phyloP scores from a whole-genome alignment of 2,329 filamentous ascomycete genomes.

The Xylariales sp. region DNA sequence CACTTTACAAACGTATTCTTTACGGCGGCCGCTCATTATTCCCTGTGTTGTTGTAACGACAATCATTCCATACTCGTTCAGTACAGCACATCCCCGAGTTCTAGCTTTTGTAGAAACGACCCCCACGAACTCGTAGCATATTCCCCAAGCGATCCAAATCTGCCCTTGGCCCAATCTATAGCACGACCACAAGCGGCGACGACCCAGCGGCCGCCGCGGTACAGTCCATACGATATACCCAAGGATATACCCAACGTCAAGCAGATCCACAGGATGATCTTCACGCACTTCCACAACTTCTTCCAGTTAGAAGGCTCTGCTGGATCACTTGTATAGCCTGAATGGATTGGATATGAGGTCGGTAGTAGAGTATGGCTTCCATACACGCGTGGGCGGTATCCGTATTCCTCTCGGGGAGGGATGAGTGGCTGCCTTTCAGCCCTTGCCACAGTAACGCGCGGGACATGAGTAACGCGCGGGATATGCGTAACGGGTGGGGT shows the following conservation, averaged over 20 bases:
- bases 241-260: neutral
- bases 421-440: neutral
- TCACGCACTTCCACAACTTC: neutral
- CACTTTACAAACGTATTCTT: too few relatives aligned
- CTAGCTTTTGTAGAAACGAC: neutral
- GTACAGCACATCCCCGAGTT: neutral
- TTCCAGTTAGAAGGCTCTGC: neutral
- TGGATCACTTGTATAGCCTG: neutral
- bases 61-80: neutral
- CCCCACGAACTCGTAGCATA: neutral
- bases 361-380: conserved; percentile 1
- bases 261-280: neutral
- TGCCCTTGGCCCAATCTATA: neutral
- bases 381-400: neutral
- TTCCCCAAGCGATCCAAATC: neutral
- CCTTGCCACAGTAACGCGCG: neutral
- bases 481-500: neutral
- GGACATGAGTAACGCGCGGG: neutral
- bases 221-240: conserved; percentile 5
- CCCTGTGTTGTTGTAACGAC: too few relatives aligned
- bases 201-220: conserved; percentile 2
- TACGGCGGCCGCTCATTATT: too few relatives aligned
- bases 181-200: neutral
- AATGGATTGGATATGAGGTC: neutral
- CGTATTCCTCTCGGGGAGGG: neutral